Percentiles rank a stretch among this genome's conserved stretches.
phyloP scores from a whole-genome alignment of 2,329 filamentous ascomycete species.

The Aureobasidium sp. region DNA sequence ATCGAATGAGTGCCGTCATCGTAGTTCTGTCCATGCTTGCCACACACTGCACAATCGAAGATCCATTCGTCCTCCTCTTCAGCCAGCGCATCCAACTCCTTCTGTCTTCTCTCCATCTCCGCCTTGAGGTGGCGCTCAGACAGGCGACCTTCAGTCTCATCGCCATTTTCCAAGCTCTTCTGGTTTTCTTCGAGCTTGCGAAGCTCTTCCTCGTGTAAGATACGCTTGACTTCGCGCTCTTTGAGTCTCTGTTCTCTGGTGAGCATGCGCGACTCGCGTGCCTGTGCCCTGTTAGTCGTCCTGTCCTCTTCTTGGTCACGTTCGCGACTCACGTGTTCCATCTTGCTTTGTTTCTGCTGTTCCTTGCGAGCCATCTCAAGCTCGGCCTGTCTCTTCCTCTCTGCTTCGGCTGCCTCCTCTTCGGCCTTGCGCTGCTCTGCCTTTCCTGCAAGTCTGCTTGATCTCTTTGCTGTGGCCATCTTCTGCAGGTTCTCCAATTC shows the following conservation, averaged over 20 bases:
- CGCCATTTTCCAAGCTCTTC: constrained; percentile 43
- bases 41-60: constrained; percentile 86
- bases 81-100: constrained; percentile 64
- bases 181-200: constrained; percentile 71
- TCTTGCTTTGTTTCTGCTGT: constrained; percentile 54
- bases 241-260: constrained; percentile 79
- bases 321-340: constrained; percentile 49
- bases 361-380: constrained; percentile 55
- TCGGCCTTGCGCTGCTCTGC: constrained; percentile 70
- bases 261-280: constrained; percentile 70
- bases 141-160: constrained; percentile 40
- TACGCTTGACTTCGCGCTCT: constrained; percentile 76
- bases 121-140: constrained; percentile 76
- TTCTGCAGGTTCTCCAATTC: constrained; percentile 78
- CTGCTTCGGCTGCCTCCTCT: constrained; percentile 63
- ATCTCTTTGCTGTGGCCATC: constrained; percentile 88
- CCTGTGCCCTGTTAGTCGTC: constrained; percentile 37
- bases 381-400: constrained; percentile 58
- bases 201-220: constrained; percentile 78
- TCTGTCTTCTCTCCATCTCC: constrained; percentile 72
- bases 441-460: constrained; percentile 78
- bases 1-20: constrained; percentile 93
- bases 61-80: constrained; percentile 77
- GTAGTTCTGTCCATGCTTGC: constrained; percentile 75
- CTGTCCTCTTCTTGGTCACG: background rate